A percentile compares a stretch with the other conserved stretches of the same genome.
Evolutionary conservation across 1,139 yeast genomes (phyloP).

Genomic region (Yamadazyma mexicana): DNA sequence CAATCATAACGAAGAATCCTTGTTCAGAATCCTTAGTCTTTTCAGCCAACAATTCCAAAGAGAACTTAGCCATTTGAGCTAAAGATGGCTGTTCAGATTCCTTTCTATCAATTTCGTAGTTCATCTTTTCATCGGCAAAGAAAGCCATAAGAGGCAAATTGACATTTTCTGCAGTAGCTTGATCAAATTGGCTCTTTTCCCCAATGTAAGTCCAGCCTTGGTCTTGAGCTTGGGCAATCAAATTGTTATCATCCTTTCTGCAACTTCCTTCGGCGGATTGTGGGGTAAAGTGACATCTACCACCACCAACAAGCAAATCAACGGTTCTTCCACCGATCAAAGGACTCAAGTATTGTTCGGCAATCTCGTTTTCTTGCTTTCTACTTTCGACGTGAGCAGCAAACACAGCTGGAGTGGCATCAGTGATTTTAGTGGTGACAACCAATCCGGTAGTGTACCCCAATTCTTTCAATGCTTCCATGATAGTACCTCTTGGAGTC

Average conservation of each 20-base stretch:
- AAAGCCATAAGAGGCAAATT: conserved; percentile 70
- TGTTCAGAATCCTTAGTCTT: conserved; percentile 68
- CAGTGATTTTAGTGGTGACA: conserved; percentile 74
- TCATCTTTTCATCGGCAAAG: conserved; percentile 69
- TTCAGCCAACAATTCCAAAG: conserved; percentile 59
- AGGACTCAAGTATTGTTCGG: conserved; percentile 46
- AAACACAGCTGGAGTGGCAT: conserved; percentile 73
- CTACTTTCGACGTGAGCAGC: conserved; percentile 69
- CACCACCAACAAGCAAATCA: conserved; percentile 86
- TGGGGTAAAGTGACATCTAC: conserved; percentile 73
- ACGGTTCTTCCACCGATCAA: conserved; percentile 77
- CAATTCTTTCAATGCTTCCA: conserved; percentile 76
- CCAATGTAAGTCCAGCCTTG: conserved; percentile 70
- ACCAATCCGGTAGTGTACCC: conserved; percentile 83
- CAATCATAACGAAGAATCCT: conserved; percentile 80
- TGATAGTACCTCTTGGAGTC: conserved; percentile 73
- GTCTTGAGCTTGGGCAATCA: conserved; percentile 56
- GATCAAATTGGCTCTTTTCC: conserved; percentile 47
- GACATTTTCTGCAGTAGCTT: conserved; percentile 49
- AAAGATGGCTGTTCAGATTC: conserved; percentile 61
- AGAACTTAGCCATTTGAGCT: conserved; percentile 69
- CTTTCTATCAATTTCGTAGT: conserved; percentile 75
- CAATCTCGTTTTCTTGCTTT: conserved; percentile 70
- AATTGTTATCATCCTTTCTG: conserved; percentile 62
- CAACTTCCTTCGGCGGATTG: conserved; percentile 50